Conservation (phyloP, 768 basidiomycete species). For the Suillus subaureus region DNA sequence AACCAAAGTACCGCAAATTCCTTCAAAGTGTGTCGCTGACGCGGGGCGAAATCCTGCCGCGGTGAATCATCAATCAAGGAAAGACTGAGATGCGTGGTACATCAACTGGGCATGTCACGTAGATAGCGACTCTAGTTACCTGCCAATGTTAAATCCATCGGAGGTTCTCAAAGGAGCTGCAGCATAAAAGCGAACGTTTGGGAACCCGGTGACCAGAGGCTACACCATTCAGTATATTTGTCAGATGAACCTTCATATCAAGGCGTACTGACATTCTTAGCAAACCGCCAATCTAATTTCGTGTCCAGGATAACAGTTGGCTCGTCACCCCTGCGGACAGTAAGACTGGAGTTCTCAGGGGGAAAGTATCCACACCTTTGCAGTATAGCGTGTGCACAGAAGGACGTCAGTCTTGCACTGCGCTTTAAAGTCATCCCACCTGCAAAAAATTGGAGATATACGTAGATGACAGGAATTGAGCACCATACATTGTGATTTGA, state of each 20-base stretch:
- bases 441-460: constrained; percentile 21
- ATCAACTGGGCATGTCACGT: not conserved
- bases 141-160: constrained; percentile 90
- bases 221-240: constrained; percentile 29
- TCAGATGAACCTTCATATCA: constrained; percentile 3
- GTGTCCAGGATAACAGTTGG: constrained; percentile 86
- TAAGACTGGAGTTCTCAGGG: not conserved
- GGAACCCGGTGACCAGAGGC: constrained; percentile 71
- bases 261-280: constrained; percentile 63
- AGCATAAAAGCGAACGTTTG: constrained; percentile 85
- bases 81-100: constrained; percentile 46
- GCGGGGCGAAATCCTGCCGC: constrained; percentile 80
- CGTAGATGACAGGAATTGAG: not conserved
- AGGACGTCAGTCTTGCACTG: constrained; percentile 61
- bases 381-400: constrained; percentile 83
- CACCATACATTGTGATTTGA: constrained; percentile 81
- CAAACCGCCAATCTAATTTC: constrained; percentile 84
- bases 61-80: constrained; percentile 86
- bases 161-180: constrained; percentile 87
- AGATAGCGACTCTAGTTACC: constrained; percentile 43
- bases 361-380: constrained; percentile 54
- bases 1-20: constrained; percentile 73
- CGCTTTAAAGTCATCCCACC: constrained; percentile 49
- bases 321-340: constrained; percentile 68
- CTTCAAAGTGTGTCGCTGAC: constrained; percentile 89